A percentile compares a stretch with the other conserved stretches of the same genome.
These are phyloP conservation scores for Coprinopsis cinerea DNA, from an alignment of 768 basidiomycete species.

Conservation along the genomic window DNA sequence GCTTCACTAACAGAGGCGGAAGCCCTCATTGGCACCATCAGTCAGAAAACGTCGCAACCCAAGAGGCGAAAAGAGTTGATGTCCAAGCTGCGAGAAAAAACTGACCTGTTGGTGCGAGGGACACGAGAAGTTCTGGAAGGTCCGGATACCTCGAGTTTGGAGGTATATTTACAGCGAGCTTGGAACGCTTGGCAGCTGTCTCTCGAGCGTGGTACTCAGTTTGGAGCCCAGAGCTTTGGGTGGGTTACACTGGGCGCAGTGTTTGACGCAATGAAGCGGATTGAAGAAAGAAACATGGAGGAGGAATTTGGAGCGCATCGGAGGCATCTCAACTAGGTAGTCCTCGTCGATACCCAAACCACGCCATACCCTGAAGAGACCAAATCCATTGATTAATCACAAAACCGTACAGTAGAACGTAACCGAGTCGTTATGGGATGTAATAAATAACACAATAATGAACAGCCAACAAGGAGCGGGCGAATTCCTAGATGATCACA, in stretches of 20 bases:
- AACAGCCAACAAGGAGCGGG: too few species aligned
- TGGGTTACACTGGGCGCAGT: conserved; percentile 54
- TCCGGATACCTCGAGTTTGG: conserved; percentile 33
- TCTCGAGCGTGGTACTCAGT: conserved; percentile 25
- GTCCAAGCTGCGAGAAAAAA: conserved; percentile 49
- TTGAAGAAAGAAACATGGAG: conserved; percentile 31
- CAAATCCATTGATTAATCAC: too few species aligned
- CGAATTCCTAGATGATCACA: too few species aligned
- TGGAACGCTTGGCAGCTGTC: conserved; percentile 56
- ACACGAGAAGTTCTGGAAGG: conserved; percentile 46
- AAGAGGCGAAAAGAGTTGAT: conserved; percentile 48
- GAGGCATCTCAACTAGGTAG: too few species aligned
- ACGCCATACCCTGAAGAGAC: too few species aligned
- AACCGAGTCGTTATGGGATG: too few species aligned
- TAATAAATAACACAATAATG: too few species aligned
- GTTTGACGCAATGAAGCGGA: conserved; percentile 46
- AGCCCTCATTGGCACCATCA: conserved; percentile 61
- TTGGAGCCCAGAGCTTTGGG: conserved; percentile 58
- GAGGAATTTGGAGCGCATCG: too few species aligned
- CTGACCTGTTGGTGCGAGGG: conserved; percentile 42
- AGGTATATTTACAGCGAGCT: conserved; percentile 38
- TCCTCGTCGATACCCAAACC: too few species aligned
- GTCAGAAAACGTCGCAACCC: conserved; percentile 55
- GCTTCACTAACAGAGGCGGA: conserved; percentile 56
- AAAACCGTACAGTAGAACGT: too few species aligned